Evolutionary conservation across 345 rosid genomes (phyloP), one percentile per base, ranked within the genome.

Genomic region (Diplotaxis tenuifolia): DNA sequence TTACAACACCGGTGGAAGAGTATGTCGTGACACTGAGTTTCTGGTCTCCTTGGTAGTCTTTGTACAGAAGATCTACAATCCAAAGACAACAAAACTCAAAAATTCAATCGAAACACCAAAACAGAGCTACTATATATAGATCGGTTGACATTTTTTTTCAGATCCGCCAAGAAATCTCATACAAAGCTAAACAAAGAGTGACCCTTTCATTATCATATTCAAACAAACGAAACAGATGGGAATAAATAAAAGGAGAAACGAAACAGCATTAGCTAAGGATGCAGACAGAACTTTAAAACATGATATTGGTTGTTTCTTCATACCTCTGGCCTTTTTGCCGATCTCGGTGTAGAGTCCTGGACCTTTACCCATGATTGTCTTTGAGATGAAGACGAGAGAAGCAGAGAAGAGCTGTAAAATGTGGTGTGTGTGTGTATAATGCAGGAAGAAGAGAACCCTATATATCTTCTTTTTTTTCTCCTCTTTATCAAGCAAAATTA

Each of bases 311-410:
- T 10, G 42, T 36, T 36, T 36, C 7, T 40, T 42, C 49, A 42
- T 42, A 91, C 97, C 97, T 92, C 87, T 84, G 78, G 96, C 88
- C 63, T 84, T 87, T 82, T 94, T 94, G 82, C 97, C 99, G 83
- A 94, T 92, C 49, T 88, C 96, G 69, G 90, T 60, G 92, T 89
- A 94, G 80, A 94, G 96, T 28, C 92, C 99, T 10, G 96, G 97
- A 62, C 99, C 99, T 71, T 88, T 88, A 49, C 66, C 93, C 97
- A 92, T 95, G 81, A 42, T 72, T 69, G 40, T 9, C 16, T 52
- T 11, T n/a, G 1, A 16, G 19, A 22, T 16, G 54, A 57, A 22
- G 23, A 25, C 12, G 8, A 45, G 6, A 4, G 34, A 50, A 16
- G 40, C 45, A 50, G 19, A 50, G 56, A 16, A 38, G 62, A 14